A percentile compares a stretch with the other conserved stretches of the same genome.
Conservation (phyloP, 208 protist genomes). For the Acanthamoeba triangularis region DNA sequence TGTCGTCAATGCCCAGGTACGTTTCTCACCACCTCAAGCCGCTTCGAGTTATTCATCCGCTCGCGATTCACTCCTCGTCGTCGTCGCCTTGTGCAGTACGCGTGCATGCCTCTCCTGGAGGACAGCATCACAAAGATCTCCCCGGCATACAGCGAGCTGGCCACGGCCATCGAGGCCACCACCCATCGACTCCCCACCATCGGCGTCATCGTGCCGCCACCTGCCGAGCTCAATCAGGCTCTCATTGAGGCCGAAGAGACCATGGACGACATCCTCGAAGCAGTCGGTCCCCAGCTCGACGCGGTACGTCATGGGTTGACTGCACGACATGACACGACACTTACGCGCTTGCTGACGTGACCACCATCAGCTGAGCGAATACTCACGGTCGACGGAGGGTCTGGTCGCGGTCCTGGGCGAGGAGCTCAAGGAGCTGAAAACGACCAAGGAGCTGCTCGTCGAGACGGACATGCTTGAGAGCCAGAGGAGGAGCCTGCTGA, state of each 20-base stretch:
- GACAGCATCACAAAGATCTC: background rate
- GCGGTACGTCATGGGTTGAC: background rate
- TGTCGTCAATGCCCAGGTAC: background rate
- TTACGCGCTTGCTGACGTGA: background rate
- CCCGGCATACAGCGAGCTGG: background rate
- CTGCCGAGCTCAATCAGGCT: background rate
- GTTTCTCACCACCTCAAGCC: too few relatives aligned
- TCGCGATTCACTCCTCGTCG: background rate
- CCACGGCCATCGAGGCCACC: background rate
- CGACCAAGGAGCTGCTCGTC: conserved; percentile 4
- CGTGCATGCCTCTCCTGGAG: conserved; percentile 5
- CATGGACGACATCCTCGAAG: background rate
- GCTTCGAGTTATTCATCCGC: too few relatives aligned
- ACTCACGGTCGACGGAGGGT: background rate
- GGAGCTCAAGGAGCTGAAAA: background rate
- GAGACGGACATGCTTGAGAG: conserved; percentile 2
- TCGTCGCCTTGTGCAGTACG: background rate
- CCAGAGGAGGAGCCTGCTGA: background rate
- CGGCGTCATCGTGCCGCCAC: conserved; percentile 6
- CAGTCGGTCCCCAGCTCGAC: background rate
- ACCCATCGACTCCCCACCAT: conserved; percentile 9
- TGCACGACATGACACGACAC: background rate
- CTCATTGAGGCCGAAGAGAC: background rate
- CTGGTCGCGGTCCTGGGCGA: background rate
- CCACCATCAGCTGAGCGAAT: background rate